phyloP scores from a whole-genome alignment of 768 basidiomycete species.

The Phanerochaete sordida region DNA sequence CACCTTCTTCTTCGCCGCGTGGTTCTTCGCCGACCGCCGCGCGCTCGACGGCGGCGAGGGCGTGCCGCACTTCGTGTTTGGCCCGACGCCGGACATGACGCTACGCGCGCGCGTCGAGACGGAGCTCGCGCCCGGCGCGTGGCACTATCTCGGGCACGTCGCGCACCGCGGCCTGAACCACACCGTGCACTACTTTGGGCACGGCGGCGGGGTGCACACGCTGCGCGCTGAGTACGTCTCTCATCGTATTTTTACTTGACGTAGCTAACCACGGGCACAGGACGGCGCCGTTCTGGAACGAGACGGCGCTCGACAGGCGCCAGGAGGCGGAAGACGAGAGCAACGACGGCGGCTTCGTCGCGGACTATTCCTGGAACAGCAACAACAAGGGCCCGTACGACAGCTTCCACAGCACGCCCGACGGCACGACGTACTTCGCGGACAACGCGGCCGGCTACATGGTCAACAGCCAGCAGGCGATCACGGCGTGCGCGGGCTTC shows the following conservation, averaged over 20 bases:
- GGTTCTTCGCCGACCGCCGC: background rate
- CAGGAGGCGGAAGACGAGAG: background rate
- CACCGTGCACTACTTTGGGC: background rate
- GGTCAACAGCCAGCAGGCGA: too few species aligned
- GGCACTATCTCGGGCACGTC: background rate
- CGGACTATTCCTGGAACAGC: slow-evolving; percentile 2
- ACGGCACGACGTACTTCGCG: too few species aligned
- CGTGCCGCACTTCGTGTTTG: background rate
- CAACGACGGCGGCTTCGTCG: slow-evolving; percentile 3
- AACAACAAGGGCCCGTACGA: too few species aligned
- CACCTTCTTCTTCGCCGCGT: slow-evolving; percentile 1
- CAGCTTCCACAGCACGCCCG: too few species aligned
- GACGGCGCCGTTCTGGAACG: background rate
- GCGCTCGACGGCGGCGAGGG: background rate
- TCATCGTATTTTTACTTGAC: background rate
- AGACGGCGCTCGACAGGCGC: background rate
- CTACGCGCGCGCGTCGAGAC: background rate
- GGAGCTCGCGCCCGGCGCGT: background rate
- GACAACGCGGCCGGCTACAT: too few species aligned
- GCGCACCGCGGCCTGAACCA: background rate
- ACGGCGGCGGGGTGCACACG: background rate
- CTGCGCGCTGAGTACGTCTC: background rate
- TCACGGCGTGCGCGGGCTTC: too few species aligned
- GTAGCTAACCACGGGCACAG: background rate
- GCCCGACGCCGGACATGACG: background rate